Base-by-base conservation (phyloP, 768 basidiomycete genomes). In the Xerocomus spinulosus region DNA sequence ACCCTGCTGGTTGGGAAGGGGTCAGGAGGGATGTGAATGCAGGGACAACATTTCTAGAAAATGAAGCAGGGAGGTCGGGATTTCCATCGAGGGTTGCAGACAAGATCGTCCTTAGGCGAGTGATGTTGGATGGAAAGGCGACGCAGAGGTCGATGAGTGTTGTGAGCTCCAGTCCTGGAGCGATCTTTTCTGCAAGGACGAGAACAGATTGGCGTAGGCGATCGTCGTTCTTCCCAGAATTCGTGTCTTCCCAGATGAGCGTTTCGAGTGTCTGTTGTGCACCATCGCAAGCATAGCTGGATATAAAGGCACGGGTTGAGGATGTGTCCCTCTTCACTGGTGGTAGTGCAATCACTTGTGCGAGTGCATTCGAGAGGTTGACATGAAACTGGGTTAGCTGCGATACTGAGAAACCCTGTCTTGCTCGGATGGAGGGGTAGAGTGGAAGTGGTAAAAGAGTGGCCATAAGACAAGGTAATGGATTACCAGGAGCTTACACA, bases 121-220 rank as follows among this genome's bases (percentile, higher is more conserved):
- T 66, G 15, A 69, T 56, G 44, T 79, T 69, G 8, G 64, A 62
- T 0, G 76, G 71, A 57, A 82, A 85, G 5, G 74, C 71, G 49
- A 87, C 73, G 20, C 79, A 67, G 12, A 89, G 71, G 63, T 88
- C 83, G 10, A 88, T 68, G 2, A 90, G 68, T 0, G 74, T 77
- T 50, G 73, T 73, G 6, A 77, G 59, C 44, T 80, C 80, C 10
- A 86, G 61, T 12, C 67, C 71, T 14, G 61, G 58, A n/a, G 73
- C 78, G 17, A 83, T 58, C 34, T 74, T 77, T 56, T 81, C 79
- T 1, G 85, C 77, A 5, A 89, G 75, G 6, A 74, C 56, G 8
- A 89, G 67, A 0, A 75, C 72, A 26, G 71, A 68, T 36, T 73
- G 71, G 17, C 68, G 70, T 39, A 87, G 77, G 14, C 66, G 53